These are phyloP conservation scores for Lentinula detonsa DNA, from an alignment of 768 basidiomycete genomes.

Conservation along the genomic window DNA sequence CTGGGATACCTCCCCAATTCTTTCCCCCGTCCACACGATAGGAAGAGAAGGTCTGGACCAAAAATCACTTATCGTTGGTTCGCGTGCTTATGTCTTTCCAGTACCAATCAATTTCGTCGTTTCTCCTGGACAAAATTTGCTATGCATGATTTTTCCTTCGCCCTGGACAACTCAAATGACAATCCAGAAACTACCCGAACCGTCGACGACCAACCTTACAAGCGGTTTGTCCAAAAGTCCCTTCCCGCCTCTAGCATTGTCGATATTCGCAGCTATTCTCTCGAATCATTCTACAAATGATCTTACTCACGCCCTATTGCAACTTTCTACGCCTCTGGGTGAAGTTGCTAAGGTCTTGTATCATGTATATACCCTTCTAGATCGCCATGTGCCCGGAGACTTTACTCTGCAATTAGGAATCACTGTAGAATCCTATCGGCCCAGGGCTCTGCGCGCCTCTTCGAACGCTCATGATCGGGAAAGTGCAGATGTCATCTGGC, in stretches of 20 bases:
- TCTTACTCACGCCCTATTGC: constrained; percentile 49
- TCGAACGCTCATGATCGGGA: constrained; percentile 29
- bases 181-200: constrained; percentile 40
- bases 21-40: constrained; percentile 31
- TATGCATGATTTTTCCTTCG: constrained; percentile 49
- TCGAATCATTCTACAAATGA: constrained; percentile 52
- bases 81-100: constrained; percentile 18
- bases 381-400: constrained; percentile 29
- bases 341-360: constrained; percentile 42
- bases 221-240: neutral
- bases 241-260: constrained; percentile 19
- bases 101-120: constrained; percentile 50
- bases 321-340: constrained; percentile 30
- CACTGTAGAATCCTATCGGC: constrained; percentile 14
- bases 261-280: constrained; percentile 36
- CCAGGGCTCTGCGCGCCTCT: constrained; percentile 9
- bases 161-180: constrained; percentile 29
- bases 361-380: constrained; percentile 40
- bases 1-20: constrained; percentile 45
- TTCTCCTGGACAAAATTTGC: constrained; percentile 55
- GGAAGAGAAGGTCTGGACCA: constrained; percentile 36
- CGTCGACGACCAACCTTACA: constrained; percentile 3
- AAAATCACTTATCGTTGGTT: neutral
- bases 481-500: constrained; percentile 42
- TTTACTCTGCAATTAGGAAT: constrained; percentile 30